Conservation (phyloP, 352 stramenopile genomes). For the Globisporangium alternatum region DNA sequence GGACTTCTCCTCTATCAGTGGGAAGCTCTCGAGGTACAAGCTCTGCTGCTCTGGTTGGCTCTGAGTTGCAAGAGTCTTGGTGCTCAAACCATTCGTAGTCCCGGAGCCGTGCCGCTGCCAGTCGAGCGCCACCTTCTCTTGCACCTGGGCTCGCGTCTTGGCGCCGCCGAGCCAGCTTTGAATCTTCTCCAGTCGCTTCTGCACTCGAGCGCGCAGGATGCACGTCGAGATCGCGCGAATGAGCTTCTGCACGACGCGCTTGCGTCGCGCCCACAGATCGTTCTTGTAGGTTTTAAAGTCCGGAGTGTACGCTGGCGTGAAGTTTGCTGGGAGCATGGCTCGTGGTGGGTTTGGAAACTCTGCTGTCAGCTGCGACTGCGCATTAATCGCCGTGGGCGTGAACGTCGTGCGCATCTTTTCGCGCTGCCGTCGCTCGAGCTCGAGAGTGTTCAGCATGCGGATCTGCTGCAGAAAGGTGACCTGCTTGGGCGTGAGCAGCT, state of each 20-base stretch:
- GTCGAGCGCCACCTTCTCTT: constrained; percentile 56
- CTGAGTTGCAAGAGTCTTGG: background rate
- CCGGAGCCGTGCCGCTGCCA: constrained; percentile 28
- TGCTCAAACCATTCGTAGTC: background rate
- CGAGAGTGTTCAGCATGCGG: constrained; percentile 33
- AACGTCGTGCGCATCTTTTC: constrained; percentile 45
- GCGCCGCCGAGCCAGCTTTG: constrained; percentile 46
- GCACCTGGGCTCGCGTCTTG: constrained; percentile 47
- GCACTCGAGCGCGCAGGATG: constrained; percentile 62
- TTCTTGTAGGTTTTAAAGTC: constrained; percentile 89
- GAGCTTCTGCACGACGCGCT: constrained; percentile 65
- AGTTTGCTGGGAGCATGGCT: constrained; percentile 43
- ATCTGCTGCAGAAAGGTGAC: constrained; percentile 44
- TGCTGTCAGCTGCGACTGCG: constrained; percentile 24
- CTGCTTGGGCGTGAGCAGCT: constrained; percentile 51
- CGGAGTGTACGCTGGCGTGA: constrained; percentile 26
- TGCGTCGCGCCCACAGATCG: constrained; percentile 76
- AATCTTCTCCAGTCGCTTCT: constrained; percentile 55
- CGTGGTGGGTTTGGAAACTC: constrained; percentile 27
- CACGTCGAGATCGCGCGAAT: constrained; percentile 68
- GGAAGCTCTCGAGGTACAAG: constrained; percentile 52
- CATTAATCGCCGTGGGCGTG: constrained; percentile 30
- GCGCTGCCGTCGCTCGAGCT: constrained; percentile 31
- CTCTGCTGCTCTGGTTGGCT: background rate
- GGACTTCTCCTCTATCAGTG: constrained; percentile 57